Percentiles rank a stretch among this genome's conserved stretches.
Conservation (phyloP, 2,329 filamentous ascomycete genomes). For the Phialophora tarda region DNA sequence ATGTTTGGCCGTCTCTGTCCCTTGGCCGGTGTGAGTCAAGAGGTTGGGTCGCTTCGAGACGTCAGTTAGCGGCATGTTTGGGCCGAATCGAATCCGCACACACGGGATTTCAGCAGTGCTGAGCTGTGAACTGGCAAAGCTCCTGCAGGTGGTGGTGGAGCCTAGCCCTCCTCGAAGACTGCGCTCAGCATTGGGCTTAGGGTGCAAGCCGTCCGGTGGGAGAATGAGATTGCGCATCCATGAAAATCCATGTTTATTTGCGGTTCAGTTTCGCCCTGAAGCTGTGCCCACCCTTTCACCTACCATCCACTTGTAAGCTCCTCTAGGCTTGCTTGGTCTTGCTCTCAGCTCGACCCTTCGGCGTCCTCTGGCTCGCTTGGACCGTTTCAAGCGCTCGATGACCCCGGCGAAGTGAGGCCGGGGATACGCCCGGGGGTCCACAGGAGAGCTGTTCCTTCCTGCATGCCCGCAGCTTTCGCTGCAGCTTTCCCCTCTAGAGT, state of each 20-base stretch:
- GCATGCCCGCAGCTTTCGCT: background rate
- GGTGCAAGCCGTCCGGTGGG: background rate
- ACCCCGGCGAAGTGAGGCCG: background rate
- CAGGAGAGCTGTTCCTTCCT: background rate
- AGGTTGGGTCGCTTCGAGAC: background rate
- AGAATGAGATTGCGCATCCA: background rate
- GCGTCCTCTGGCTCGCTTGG: background rate
- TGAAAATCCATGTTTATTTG: background rate
- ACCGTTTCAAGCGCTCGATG: background rate
- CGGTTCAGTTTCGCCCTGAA: background rate
- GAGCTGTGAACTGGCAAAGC: background rate
- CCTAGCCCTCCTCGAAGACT: background rate
- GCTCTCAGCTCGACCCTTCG: background rate
- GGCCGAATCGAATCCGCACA: background rate
- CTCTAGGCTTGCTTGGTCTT: background rate
- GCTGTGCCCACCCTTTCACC: background rate
- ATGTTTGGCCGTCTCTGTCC: background rate
- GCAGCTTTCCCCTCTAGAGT: background rate
- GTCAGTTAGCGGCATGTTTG: background rate
- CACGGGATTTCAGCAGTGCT: background rate
- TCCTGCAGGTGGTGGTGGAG: background rate
- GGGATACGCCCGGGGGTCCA: background rate
- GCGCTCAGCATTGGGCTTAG: background rate
- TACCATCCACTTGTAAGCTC: background rate
- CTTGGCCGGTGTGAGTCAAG: background rate